phyloP scores from a whole-genome alignment of 345 rosid species.

The Euphorbia tirucalli region DNA sequence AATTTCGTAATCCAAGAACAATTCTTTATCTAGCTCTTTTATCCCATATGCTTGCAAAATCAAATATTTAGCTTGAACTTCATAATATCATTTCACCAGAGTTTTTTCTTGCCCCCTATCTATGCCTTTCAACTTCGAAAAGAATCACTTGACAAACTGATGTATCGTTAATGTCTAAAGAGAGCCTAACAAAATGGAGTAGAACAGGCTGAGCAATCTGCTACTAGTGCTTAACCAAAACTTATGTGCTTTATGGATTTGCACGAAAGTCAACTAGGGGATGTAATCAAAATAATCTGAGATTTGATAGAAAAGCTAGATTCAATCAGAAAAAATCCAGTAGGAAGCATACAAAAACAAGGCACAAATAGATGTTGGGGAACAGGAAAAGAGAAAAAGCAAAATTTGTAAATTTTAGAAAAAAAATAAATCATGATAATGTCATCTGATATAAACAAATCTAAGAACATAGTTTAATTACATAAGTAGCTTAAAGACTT shows the following conservation, averaged over 20 bases:
- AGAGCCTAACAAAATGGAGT: background rate
- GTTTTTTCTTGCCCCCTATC: background rate
- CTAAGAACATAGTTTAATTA: background rate
- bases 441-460: background rate
- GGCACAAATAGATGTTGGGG: background rate
- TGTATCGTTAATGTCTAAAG: background rate
- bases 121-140: background rate
- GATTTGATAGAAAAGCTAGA: background rate
- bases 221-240: background rate
- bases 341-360: background rate
- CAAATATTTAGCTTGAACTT: background rate
- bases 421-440: background rate
- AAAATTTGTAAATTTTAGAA: background rate
- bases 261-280: background rate
- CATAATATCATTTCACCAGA: background rate
- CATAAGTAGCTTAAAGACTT: background rate
- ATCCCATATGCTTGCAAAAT: slow-evolving; percentile 2
- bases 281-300: background rate
- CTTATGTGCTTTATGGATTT: background rate
- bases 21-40: background rate
- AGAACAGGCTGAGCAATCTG: slow-evolving; percentile 1
- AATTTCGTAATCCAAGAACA: background rate
- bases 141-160: background rate
- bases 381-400: background rate
- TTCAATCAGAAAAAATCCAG: background rate